Evolutionary conservation across 202 grass and related monocot genomes (phyloP).

Genomic region (Bolboschoenoplectus hybrid): DNA sequence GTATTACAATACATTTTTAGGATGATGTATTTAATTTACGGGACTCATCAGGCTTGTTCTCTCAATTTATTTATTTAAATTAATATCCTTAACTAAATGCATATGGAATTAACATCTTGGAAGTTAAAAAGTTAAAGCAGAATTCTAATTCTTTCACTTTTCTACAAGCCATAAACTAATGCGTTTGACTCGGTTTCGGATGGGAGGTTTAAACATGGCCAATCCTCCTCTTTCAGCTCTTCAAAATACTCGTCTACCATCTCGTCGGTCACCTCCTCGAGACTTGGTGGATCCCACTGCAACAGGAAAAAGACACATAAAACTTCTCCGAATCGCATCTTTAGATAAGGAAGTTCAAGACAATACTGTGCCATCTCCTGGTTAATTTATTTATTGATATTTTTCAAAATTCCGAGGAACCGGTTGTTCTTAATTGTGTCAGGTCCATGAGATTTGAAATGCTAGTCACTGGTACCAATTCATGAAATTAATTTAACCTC

Average conservation of each 20-base stretch:
- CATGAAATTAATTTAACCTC: too few relatives aligned
- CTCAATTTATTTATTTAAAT: too few relatives aligned
- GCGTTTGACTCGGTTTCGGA: background rate
- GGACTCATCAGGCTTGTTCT: too few relatives aligned
- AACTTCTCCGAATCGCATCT: background rate
- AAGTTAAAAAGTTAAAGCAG: too few relatives aligned
- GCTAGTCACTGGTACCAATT: too few relatives aligned
- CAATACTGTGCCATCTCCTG: background rate
- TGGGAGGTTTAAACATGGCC: slow-evolving; percentile 20
- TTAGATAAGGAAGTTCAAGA: background rate
- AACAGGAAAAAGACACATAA: background rate
- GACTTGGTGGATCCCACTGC: slow-evolving; percentile 5
- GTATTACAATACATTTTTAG: too few relatives aligned
- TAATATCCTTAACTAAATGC: too few relatives aligned
- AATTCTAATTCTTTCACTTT: too few relatives aligned
- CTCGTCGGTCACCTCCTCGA: slow-evolving; percentile 20
- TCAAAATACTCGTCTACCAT: slow-evolving; percentile 26
- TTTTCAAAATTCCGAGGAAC: background rate
- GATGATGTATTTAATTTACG: too few relatives aligned
- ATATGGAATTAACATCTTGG: too few relatives aligned
- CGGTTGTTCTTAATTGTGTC: background rate
- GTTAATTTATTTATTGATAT: background rate
- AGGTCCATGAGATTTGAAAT: too few relatives aligned
- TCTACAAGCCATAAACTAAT: background rate
- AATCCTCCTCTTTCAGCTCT: background rate